Conservation (phyloP, 352 stramenopile genomes). For the Globisporangium sylvaticum region DNA sequence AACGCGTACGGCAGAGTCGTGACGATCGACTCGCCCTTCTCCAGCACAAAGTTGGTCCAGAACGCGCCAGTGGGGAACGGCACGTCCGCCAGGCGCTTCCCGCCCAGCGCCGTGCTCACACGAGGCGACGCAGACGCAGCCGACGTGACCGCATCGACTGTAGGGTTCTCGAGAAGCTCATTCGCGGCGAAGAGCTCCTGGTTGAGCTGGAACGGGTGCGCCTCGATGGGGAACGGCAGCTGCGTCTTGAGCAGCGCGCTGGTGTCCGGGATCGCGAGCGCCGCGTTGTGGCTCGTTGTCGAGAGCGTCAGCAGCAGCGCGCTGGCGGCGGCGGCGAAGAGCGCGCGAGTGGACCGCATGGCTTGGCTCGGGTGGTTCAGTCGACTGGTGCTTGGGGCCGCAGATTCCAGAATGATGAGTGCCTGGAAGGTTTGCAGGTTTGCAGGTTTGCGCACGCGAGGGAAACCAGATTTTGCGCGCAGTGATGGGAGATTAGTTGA, state of each 20-base stretch:
- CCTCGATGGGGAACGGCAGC: constrained; percentile 50
- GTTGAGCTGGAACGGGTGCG: constrained; percentile 51
- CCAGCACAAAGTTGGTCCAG: constrained; percentile 82
- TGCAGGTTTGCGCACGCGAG: no score
- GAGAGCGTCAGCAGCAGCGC: constrained; percentile 10
- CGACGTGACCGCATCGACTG: not conserved
- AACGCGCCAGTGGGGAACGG: constrained; percentile 78
- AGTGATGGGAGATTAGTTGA: no score
- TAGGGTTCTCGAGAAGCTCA: constrained; percentile 10
- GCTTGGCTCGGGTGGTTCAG: not conserved
- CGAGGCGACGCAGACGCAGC: not conserved
- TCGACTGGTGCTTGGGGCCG: constrained; percentile 9
- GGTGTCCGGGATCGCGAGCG: constrained; percentile 12
- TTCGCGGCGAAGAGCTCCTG: constrained; percentile 45
- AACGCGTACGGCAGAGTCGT: constrained; percentile 70
- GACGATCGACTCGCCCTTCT: constrained; percentile 48
- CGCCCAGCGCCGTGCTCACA: not conserved
- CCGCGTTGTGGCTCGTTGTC: constrained; percentile 6
- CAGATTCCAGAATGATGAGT: constrained; percentile 6
- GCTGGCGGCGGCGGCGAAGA: not conserved
- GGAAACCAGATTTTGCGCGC: no score
- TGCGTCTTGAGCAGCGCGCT: constrained; percentile 6
- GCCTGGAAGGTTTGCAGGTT: no score
- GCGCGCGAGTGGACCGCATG: not conserved
- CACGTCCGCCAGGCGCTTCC: constrained; percentile 34